Evolutionary conservation across 371 early-diverging fungal species (phyloP), one percentile per base, ranked within the genome.

Genomic region (Rhizopus arrhizus): DNA sequence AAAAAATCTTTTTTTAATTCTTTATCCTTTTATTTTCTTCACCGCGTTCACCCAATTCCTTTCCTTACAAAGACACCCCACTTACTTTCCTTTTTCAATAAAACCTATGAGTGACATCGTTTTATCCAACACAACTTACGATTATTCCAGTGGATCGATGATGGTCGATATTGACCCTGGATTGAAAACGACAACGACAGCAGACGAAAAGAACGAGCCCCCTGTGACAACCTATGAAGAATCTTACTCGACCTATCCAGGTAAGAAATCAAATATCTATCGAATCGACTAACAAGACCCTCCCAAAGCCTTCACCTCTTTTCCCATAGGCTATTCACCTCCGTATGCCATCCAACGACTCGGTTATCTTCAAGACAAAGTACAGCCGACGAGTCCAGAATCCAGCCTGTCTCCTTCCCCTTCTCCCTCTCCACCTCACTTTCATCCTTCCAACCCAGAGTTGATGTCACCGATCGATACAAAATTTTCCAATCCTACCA

Each of bases 81-180:
- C 53, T 50, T 60, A 38, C 59, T 32, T 46, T 65, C 51, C 40
- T 42, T 59, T 59, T 62, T 9, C 42, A 33, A 42, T 28, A 57
- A 13, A 46, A 57, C 22, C 22, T 53, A 76, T 76, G 77, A 76
- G 72, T 55, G 77, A 76, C 61, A 70, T 73, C 32, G 56, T 66
- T 42, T 61, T 75, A 52, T 59, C 76, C 49, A 74, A 62, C 45
- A 31, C 62, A 35, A 48, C 33, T 46, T 73, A 70, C 56, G 72
- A 76, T 16, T 73, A 70, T 35, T 48, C 73, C 8, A 64, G 65
- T 58, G 50, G 56, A 36, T 60, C 67, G 7, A 67, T 73, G 64
- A 66, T 77, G 65, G 53, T 72, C 34, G 69, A 69, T 56, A 69
- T 71, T 42, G 58, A 69, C 51, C 64, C 78, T 36, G 56, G 65